Evolutionary conservation across 2,329 filamentous ascomycete species (phyloP), one percentile per base, ranked within the genome.

Genomic region (Ambrosiella xylebori): DNA sequence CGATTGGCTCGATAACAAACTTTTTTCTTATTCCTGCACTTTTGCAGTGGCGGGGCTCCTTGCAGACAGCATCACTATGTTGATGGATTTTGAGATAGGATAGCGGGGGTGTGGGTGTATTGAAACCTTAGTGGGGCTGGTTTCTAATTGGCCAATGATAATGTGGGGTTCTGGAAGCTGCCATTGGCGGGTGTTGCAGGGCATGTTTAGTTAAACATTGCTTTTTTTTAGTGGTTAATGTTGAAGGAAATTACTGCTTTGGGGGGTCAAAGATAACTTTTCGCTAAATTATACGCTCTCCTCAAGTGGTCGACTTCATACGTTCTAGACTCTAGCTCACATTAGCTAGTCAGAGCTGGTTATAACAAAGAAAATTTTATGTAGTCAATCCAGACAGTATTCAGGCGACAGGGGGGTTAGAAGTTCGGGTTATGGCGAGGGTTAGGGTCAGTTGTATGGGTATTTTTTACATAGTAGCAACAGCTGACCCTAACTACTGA

Each of bases 311-410:
- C 38, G 17, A 13, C 53, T 55, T 44, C 7, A 11, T 17, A 5
- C 35, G 38, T 38, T 44, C 38, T 17, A 55, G 53, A 55, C 38
- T 55, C 39, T 55, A 11, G 15, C 19, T 37, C 13, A 19, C 15
- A 27, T 44, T 19, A 44, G 38, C 54, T 53, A 59, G 44, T 59
- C n/a, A 57, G 40, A 59, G 15, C 38, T 54, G 27, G 50, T 54
- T 50, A 53, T 57, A n/a, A 7, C 50, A 49, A 59, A 59, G 47
- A 59, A 59, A 27, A 49, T 59, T 59, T 59, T 52, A 57, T 37
- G 12, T 47, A 15, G n/a, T 27, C 9, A 3, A 45, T 59, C 27
- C 27, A 45, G 57, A 39, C 55, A 36, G 6, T 50, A 7, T 50
- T 15, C 12, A 50, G 15, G 52, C 35, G 41, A 47, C n/a, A 15